Evolutionary conservation across 352 stramenopile species (phyloP).

Genomic region (Peronospora destructor): DNA sequence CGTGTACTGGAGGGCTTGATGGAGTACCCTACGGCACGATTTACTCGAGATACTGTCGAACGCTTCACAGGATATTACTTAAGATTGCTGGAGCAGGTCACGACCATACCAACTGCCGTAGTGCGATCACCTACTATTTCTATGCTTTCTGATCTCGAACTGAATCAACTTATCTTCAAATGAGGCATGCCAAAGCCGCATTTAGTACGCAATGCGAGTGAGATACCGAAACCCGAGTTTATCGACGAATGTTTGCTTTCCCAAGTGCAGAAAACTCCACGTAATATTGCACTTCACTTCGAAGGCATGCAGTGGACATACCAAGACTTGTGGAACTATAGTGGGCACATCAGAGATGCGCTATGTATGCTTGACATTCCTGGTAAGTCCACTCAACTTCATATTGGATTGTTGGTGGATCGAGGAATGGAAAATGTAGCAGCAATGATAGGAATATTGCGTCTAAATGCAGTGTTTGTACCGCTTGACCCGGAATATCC

Average conservation of each 20-base stretch:
- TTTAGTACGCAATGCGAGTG: too few relatives aligned
- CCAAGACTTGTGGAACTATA: conserved; percentile 30
- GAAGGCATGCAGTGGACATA: conserved; percentile 39
- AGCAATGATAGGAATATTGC: conserved; percentile 37
- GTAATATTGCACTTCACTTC: conserved; percentile 31
- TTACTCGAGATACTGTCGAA: conserved; percentile 31
- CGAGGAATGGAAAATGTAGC: conserved; percentile 39
- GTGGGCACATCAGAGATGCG: conserved; percentile 17
- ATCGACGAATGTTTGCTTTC: conserved; percentile 32
- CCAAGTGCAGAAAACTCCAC: conserved; percentile 30
- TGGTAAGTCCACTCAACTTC: conserved; percentile 7
- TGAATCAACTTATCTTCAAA: conserved; percentile 18
- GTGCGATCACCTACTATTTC: conserved; percentile 21
- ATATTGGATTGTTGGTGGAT: conserved; percentile 39
- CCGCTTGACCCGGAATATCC: conserved; percentile 44
- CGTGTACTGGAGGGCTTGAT: conserved; percentile 41
- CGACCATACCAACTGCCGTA: conserved; percentile 2
- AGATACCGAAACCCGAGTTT: conserved; percentile 7
- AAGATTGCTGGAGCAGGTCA: conserved; percentile 31
- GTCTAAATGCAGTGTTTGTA: conserved; percentile 34
- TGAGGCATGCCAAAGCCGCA: conserved; percentile 21
- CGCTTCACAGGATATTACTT: conserved; percentile 40
- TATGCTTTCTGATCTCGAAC: conserved; percentile 34
- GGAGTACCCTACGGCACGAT: conserved; percentile 33
- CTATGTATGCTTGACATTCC: conserved; percentile 14